phyloP scores from a whole-genome alignment of 2,329 filamentous ascomycete genomes.

The Ophiosphaerella narmari region DNA sequence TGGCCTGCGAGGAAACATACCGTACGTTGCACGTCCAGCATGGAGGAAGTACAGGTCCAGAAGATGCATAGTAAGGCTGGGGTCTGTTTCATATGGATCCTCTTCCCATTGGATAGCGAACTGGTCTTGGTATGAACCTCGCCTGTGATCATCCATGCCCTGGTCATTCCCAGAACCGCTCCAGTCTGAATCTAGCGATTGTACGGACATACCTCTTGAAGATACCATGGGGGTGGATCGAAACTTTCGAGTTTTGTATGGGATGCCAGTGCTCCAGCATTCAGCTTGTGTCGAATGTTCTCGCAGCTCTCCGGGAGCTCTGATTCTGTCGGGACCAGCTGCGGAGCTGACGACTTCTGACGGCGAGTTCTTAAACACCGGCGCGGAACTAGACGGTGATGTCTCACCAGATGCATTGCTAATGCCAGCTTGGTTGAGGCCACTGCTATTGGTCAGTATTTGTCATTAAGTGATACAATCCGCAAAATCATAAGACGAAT shows the following conservation, averaged over 20 bases:
- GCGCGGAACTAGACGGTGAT: conserved; percentile 36
- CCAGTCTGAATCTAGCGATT: conserved; percentile 42
- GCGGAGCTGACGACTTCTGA: conserved; percentile 37
- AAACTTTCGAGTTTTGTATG: conserved; percentile 32
- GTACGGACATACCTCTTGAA: conserved; percentile 39
- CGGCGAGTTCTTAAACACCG: conserved; percentile 38
- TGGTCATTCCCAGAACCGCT: conserved; percentile 35
- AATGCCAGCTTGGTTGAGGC: conserved; percentile 36
- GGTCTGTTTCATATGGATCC: conserved; percentile 60
- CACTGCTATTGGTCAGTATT: conserved; percentile 39
- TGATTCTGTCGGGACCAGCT: conserved; percentile 33
- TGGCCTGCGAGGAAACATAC: conserved; percentile 59
- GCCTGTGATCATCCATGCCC: conserved; percentile 33
- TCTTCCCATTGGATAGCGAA: conserved; percentile 51
- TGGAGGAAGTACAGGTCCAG: conserved; percentile 63
- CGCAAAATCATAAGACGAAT: conserved; percentile 21
- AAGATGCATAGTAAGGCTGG: conserved; percentile 56
- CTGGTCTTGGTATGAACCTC: conserved; percentile 39
- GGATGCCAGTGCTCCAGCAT: conserved; percentile 32
- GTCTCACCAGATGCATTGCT: conserved; percentile 40
- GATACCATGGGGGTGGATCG: conserved; percentile 27
- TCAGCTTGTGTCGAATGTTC: conserved; percentile 34
- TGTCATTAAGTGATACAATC: conserved; percentile 30
- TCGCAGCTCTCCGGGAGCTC: conserved; percentile 36
- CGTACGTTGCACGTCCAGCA: conserved; percentile 59